These are phyloP conservation scores for Selaginella moellendorffii DNA, from an alignment of 75 land plant species.

Conservation along the genomic window DNA sequence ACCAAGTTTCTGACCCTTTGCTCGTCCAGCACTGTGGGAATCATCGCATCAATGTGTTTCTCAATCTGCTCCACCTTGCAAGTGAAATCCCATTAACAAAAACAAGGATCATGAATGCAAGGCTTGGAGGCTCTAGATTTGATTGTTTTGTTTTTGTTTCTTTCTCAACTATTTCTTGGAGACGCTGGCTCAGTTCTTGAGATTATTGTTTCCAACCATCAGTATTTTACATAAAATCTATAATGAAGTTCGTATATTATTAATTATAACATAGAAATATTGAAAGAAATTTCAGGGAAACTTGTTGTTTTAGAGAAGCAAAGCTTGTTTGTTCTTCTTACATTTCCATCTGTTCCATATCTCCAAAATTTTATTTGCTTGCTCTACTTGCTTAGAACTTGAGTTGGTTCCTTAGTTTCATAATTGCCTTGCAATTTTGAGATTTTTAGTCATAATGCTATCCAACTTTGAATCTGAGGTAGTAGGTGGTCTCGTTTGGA, in stretches of 20 bases:
- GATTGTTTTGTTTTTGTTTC: background rate
- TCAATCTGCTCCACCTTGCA: background rate
- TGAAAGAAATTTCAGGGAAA: slow-evolving; percentile 3
- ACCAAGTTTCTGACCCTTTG: background rate
- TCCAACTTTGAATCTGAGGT: too few relatives aligned
- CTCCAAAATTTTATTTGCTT: slow-evolving; percentile 76
- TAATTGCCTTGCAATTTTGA: too few relatives aligned
- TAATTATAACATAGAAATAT: background rate
- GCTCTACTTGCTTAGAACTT: slow-evolving; percentile 45
- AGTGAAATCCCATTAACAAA: background rate
- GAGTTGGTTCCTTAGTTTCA: too few relatives aligned
- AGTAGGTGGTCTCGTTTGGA: too few relatives aligned
- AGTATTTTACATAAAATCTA: background rate
- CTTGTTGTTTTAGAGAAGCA: slow-evolving; percentile 85
- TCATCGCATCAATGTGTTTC: background rate
- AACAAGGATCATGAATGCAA: background rate
- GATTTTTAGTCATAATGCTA: too few relatives aligned
- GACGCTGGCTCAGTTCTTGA: background rate
- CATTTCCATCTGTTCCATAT: slow-evolving; percentile 56
- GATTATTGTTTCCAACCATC: background rate
- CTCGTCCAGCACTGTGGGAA: background rate
- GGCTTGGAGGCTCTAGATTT: background rate
- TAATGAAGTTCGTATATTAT: background rate
- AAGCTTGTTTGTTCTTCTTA: slow-evolving; percentile 20
- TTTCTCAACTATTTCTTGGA: background rate